Evolutionary conservation across 2,329 filamentous ascomycete species (phyloP).

Genomic region (Bimuria novae-zelandiae): DNA sequence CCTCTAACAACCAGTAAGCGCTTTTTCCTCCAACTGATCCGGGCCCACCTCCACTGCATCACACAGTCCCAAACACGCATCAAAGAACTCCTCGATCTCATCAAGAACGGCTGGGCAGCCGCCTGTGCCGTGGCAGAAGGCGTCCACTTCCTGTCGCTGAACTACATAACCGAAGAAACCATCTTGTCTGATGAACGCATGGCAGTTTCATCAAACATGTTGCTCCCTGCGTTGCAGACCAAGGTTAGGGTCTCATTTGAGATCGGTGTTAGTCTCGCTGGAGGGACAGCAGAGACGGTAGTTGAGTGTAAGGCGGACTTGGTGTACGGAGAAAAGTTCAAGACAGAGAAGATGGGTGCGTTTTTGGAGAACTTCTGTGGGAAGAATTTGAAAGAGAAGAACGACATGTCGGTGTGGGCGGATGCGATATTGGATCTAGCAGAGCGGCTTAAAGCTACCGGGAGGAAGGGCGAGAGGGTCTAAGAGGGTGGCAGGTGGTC

Average conservation of each 20-base stretch:
- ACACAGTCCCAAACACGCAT: conserved; percentile 62
- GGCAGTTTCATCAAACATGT: conserved; percentile 63
- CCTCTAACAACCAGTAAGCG: conserved; percentile 69
- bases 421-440: conserved; percentile 51
- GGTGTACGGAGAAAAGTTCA: conserved; percentile 79
- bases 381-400: conserved; percentile 24
- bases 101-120: conserved; percentile 69
- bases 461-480: conserved; percentile 49
- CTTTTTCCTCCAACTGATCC: conserved; percentile 75
- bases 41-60: conserved; percentile 67
- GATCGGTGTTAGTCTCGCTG: conserved; percentile 54
- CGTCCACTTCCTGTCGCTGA: conserved; percentile 64
- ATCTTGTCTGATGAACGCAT: conserved; percentile 70
- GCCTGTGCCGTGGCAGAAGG: conserved; percentile 64
- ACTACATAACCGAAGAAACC: conserved; percentile 66
- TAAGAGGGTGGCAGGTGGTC: conserved; percentile 2
- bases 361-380: conserved; percentile 64
- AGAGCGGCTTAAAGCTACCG: conserved; percentile 50
- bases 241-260: conserved; percentile 68
- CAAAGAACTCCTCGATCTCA: conserved; percentile 61
- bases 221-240: conserved; percentile 68
- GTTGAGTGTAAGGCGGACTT: conserved; percentile 64
- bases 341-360: conserved; percentile 74
- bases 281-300: conserved; percentile 56
- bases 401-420: conserved; percentile 48